Base-by-base conservation (phyloP, 1,284 basidiomycete species). In the Anthracocystis walkeri region DNA sequence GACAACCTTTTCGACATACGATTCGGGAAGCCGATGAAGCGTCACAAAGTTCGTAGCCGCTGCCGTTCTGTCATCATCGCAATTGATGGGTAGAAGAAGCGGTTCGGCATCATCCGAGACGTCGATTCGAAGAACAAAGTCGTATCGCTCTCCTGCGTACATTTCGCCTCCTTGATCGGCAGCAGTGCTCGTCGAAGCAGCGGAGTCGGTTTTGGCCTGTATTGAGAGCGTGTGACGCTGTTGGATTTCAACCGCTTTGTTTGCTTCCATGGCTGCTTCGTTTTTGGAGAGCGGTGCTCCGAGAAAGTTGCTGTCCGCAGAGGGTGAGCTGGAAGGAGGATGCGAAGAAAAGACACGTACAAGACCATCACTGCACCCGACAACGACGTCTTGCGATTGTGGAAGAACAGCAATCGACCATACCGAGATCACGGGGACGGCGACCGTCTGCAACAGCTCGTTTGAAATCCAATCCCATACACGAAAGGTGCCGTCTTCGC, bases 81-180 rank as follows among this genome's bases (percentile, higher is more conserved):
- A 45, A 49, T 78, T 79, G 51, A 79, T 52, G 10, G 66, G 59
- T 21, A 79, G 42, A 0, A 56, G 44, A 0, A 79, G 45, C 4
- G 77, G 69, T 14, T 72, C 65, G n/a, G 50, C 23, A 48, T 79
- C 76, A 31, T 78, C 73, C n/a, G 62, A 49, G 31, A 79, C 65
- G 46, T 78, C 76, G 44, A 79, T 66, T 12, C 50, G 61, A 23
- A 79, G 68, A 8, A 79, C 64, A 27, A 42, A 53, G 60, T 79
- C 78, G 70, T 78, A 79, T 21, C 41, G 25, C 35, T 59, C 20
- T 12, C 65, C 62, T 20, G 69, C 48, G 11, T 59, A 62, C 8
- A 50, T 0, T n/a, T 66, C 56, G 3, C 57, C 57, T 3, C 46
- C 14, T 18, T 33, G 55, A 10, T 23, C 40, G 5, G 38, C 45